Evolutionary conservation across 164 flowering plant genomes (phyloP).

Genomic region (Tinospora cordifolia): DNA sequence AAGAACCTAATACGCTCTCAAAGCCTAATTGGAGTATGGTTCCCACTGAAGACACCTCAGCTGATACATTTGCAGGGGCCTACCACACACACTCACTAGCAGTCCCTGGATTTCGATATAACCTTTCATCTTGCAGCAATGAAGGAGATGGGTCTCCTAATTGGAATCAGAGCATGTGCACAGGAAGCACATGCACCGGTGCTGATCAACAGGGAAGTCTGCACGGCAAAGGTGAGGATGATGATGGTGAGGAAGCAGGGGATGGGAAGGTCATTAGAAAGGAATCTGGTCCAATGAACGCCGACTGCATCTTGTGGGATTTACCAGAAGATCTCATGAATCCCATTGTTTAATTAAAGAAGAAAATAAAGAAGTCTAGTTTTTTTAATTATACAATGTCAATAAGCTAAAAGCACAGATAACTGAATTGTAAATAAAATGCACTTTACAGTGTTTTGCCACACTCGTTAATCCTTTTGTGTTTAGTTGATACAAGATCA

Average conservation of each 20-base stretch:
- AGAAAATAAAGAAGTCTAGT: background rate
- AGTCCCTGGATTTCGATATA: slow-evolving; percentile 46
- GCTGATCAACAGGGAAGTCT: slow-evolving; percentile 45
- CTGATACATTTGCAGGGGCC: slow-evolving; percentile 26
- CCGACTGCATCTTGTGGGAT: slow-evolving; percentile 81
- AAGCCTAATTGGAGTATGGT: slow-evolving; percentile 41
- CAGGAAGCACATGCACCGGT: slow-evolving; percentile 66
- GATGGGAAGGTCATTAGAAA: slow-evolving; percentile 35
- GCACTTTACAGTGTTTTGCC: slow-evolving; percentile 21
- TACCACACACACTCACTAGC: slow-evolving; percentile 32
- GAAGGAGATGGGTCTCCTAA: slow-evolving; percentile 54
- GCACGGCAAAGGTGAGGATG: slow-evolving; percentile 39
- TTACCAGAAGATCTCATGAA: slow-evolving; percentile 72
- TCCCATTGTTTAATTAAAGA: slow-evolving; percentile 38
- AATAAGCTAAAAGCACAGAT: slow-evolving; percentile 11
- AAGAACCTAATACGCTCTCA: slow-evolving; percentile 36
- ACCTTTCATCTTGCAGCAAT: slow-evolving; percentile 35
- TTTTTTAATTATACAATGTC: background rate
- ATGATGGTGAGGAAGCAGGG: slow-evolving; percentile 49
- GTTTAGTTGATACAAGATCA: slow-evolving; percentile 28
- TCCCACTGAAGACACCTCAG: slow-evolving; percentile 27
- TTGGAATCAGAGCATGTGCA: slow-evolving; percentile 78
- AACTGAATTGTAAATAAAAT: slow-evolving; percentile 40
- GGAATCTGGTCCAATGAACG: slow-evolving; percentile 38
- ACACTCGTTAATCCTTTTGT: too few species aligned